Conservation (phyloP, 1,284 basidiomycete species). For the Psilocybe mexicana region DNA sequence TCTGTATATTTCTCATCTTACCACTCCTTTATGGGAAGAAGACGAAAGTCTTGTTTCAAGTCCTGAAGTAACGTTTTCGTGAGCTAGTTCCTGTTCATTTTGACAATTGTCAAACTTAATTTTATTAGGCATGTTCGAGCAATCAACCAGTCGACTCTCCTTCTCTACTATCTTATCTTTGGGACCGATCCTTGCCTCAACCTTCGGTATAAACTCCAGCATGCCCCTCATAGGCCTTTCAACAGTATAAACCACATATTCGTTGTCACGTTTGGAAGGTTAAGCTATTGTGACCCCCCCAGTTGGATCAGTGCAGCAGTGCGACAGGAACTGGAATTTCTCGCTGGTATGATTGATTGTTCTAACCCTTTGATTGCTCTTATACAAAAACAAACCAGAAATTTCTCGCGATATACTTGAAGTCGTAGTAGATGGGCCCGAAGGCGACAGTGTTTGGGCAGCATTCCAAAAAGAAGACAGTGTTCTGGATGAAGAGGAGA, state of each 20-base stretch:
- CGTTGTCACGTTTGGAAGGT: constrained; percentile 70
- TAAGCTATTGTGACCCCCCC: constrained; percentile 72
- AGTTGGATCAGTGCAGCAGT: constrained; percentile 53
- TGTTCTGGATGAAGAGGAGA: constrained; percentile 47
- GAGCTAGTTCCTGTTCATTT: constrained; percentile 13
- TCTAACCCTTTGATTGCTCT: constrained; percentile 12
- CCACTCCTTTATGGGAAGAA: constrained; percentile 66
- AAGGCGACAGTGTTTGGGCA: constrained; percentile 70
- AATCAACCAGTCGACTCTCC: constrained; percentile 51
- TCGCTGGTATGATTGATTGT: constrained; percentile 47
- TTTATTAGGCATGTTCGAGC: constrained; percentile 47
- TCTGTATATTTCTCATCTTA: constrained; percentile 51
- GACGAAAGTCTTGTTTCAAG: constrained; percentile 45
- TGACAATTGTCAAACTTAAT: neutral
- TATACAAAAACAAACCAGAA: constrained; percentile 41
- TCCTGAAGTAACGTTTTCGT: constrained; percentile 42
- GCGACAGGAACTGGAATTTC: constrained; percentile 46
- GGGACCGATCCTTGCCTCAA: constrained; percentile 44
- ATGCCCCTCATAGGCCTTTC: constrained; percentile 52
- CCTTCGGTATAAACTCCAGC: constrained; percentile 56
- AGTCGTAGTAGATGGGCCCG: constrained; percentile 73
- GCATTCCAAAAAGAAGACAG: constrained; percentile 57
- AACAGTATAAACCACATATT: constrained; percentile 77
- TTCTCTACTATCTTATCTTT: constrained; percentile 64
- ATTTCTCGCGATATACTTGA: constrained; percentile 71